Evolutionary conservation across 345 rosid genomes (phyloP).

Genomic region (Eucalyptus regnans): DNA sequence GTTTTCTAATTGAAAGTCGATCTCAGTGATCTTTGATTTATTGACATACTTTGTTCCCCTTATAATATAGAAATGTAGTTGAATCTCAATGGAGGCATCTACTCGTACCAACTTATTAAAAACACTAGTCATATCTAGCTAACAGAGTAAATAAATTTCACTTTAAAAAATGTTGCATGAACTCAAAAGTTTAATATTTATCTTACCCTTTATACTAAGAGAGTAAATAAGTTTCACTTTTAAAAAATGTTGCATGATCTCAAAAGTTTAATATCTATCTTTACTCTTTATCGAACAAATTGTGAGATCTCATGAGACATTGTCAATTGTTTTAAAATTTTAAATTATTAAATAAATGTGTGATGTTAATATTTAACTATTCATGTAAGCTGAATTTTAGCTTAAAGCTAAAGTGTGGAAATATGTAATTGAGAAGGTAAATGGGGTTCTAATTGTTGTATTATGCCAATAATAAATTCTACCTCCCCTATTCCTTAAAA

Average conservation of each 20-base stretch:
- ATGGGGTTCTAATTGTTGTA: rapidly evolving
- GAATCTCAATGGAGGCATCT: neutral
- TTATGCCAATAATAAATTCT: neutral
- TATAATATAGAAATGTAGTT: neutral
- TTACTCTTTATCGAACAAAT: neutral
- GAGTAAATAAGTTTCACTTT: neutral
- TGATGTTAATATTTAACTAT: too few species aligned
- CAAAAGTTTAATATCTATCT: neutral
- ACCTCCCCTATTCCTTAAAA: neutral
- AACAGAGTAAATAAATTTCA: rapidly evolving
- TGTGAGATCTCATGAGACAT: rapidly evolving
- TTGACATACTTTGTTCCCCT: neutral
- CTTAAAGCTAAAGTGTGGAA: too few species aligned
- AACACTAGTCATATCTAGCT: neutral
- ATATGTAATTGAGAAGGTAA: neutral
- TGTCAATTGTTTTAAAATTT: too few species aligned
- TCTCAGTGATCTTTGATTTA: rapidly evolving
- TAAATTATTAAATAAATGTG: rapidly evolving
- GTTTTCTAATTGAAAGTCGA: neutral
- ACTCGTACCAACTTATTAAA: rapidly evolving
- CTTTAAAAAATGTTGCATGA: neutral
- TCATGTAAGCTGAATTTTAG: rapidly evolving
- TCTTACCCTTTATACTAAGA: neutral
- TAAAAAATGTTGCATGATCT: neutral
- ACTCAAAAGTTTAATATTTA: neutral